Base-by-base conservation (phyloP, 495 filamentous ascomycete genomes). In the Haplographium delicatum region DNA sequence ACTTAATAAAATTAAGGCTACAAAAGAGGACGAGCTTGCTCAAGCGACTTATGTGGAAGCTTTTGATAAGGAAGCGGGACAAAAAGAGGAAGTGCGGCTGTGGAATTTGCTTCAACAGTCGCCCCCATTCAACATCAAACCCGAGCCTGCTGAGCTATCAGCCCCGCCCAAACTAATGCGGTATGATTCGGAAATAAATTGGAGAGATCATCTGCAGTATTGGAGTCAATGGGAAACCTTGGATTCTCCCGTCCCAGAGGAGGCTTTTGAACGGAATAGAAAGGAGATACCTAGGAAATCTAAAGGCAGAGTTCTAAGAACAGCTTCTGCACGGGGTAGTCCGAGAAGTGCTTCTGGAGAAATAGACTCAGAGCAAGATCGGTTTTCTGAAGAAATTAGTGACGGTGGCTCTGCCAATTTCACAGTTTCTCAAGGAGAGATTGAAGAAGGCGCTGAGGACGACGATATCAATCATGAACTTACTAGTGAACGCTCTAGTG, bases 1-100 rank as follows among this genome's bases (percentile, higher is more conserved):
- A 30, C 34, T 58, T 0, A 48, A 50, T 13, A 45, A 58, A 3
- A 55, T 69, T 15, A 25, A 40, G 35, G 45, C 51, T 2, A 65
- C 57, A n/a, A 65, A 70, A 43, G 51, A 47, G 22, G 40, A 57
- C 0, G 68, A 71, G 51, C 58, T 64, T 9, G 58, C 44, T 4
- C 65, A 74, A 44, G 76, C 84, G 39, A 65, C 62, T 0, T 74
- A 83, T 43, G 69, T 78, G 0, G 81, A 85, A 50, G 50, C 48
- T 0, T 43, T 75, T 4, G 85, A 91, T 54, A 62, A 56, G 19
- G 60, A 71, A 51, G 59, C 66, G 11, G 76, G 76, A 50, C 66
- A 60, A 11, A 43, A 56, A 6, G 83, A 85, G 62, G 84, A 90
- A 65, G 58, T 61, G 28, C 54, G 62, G 10, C 49, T 89, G 8